These are phyloP conservation scores for Lachnellula cervina DNA, from an alignment of 2,329 filamentous ascomycete genomes.

Conservation along the genomic window DNA sequence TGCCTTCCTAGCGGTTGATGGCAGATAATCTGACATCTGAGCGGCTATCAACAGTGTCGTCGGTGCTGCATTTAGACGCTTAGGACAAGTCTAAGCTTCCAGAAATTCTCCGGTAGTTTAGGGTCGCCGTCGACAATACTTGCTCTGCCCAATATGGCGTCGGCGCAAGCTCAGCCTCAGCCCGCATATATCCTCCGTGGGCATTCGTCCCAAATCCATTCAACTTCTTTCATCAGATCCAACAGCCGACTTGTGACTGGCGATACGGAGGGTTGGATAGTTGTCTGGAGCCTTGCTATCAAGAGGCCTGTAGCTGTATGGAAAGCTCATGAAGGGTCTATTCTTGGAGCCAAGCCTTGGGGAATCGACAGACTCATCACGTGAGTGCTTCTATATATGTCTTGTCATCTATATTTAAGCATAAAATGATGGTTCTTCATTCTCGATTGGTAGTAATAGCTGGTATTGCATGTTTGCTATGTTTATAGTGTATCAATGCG, in stretches of 20 bases:
- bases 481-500: neutral
- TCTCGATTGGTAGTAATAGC: conserved; percentile 1
- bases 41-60: neutral
- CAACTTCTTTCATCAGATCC: conserved; percentile 62
- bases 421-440: neutral
- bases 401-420: conserved; percentile 1
- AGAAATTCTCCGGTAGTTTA: neutral
- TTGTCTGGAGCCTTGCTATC: conserved; percentile 78
- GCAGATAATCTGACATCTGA: neutral
- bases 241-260: conserved; percentile 79
- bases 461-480: conserved; percentile 6
- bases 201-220: conserved; percentile 75
- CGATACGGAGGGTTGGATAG: conserved; percentile 84
- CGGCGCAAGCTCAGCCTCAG: conserved; percentile 29
- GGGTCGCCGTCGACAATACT: neutral
- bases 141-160: conserved; percentile 17
- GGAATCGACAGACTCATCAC: conserved; percentile 71
- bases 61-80: conserved; percentile 2
- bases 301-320: conserved; percentile 81
- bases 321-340: conserved; percentile 74
- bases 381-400: conserved; percentile 47
- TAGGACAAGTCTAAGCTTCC: neutral
- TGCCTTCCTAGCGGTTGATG: neutral
- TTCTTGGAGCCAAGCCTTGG: conserved; percentile 72
- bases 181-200: conserved; percentile 68